Evolutionary conservation across 371 early-diverging fungal genomes (phyloP).

Genomic region (Batrachochytrium dendrobatidis): DNA sequence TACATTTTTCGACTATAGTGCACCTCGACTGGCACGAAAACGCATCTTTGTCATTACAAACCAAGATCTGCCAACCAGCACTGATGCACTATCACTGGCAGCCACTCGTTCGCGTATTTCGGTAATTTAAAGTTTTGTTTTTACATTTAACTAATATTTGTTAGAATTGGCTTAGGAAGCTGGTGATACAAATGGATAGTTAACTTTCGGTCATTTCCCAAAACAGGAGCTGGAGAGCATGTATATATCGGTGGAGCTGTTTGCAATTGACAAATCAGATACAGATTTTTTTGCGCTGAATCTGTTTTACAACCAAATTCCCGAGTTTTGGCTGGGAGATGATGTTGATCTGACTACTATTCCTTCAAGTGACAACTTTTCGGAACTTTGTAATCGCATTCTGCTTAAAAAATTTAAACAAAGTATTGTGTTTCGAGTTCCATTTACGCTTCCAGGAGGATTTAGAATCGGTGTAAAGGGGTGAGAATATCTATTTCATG

Average conservation of each 20-base stretch:
- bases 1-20: too few relatives aligned
- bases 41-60: constrained; percentile 63
- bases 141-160: too few relatives aligned
- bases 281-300: constrained; percentile 17
- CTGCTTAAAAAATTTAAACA: constrained; percentile 52
- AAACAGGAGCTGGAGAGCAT: constrained; percentile 36
- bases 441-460: constrained; percentile 42
- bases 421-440: constrained; percentile 44
- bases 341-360: constrained; percentile 13
- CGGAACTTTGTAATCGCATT: constrained; percentile 40
- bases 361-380: constrained; percentile 26
- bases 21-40: constrained; percentile 30
- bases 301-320: constrained; percentile 15
- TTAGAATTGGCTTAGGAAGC: too few relatives aligned
- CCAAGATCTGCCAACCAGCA: constrained; percentile 53
- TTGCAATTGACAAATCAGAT: constrained; percentile 12
- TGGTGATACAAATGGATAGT: too few relatives aligned
- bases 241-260: constrained; percentile 29
- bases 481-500: constrained; percentile 12
- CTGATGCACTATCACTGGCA: constrained; percentile 36
- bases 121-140: too few relatives aligned
- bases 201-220: too few relatives aligned
- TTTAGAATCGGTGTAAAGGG: constrained; percentile 57
- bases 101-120: constrained; percentile 54
- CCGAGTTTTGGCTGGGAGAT: constrained; percentile 5